Evolutionary conservation across 2,329 filamentous ascomycete genomes (phyloP), one percentile per base, ranked within the genome.

Genomic region (Colletotrichum liriopes): DNA sequence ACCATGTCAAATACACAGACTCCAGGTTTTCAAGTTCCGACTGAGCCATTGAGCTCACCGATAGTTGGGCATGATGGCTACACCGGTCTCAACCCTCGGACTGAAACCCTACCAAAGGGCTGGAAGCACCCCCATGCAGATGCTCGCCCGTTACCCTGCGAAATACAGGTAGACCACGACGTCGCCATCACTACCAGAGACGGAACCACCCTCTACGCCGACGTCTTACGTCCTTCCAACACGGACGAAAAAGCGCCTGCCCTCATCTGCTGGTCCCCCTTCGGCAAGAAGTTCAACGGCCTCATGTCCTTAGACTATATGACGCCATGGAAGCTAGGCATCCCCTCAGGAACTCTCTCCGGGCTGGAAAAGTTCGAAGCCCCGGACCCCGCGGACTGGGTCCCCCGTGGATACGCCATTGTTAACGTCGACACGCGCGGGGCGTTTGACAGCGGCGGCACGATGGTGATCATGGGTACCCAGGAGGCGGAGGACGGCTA

Each of bases 161-260:
- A 56, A 56, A 85, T 86, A 54, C 77, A 76, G 1, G 75, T 86
- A n/a, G 83, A 86, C 7, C 83, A 85, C 67, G 84, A 86, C 74
- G 81, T 86, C 39, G 80, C 82, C 47, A 83, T 72, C 63, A 67
- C 63, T 9, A 78, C 83, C 1, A 80, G 84, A 56, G 84, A 87
- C 72, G 84, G 85, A 26, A 77, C 72, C 14, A 77, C 77, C 0
- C 77, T 87, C 0, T 86, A 85, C 73, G 79, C 78, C 11, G 85
- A 87, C 60, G 79, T 87, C 43, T 86, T 85, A 73, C 79, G 85
- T 7, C 84, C 84, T 0, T 75, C 81, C 1, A 75, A 77, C 37
- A 67, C 71, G 20, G 66, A 74, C n/a, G 76, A 77, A 61, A 82
- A 80, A 54, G 75, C 86, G 0, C 85, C 86, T 1, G 85, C 84